Evolutionary conservation across 495 filamentous ascomycete species (phyloP).

Genomic region (Podospora didyma): DNA sequence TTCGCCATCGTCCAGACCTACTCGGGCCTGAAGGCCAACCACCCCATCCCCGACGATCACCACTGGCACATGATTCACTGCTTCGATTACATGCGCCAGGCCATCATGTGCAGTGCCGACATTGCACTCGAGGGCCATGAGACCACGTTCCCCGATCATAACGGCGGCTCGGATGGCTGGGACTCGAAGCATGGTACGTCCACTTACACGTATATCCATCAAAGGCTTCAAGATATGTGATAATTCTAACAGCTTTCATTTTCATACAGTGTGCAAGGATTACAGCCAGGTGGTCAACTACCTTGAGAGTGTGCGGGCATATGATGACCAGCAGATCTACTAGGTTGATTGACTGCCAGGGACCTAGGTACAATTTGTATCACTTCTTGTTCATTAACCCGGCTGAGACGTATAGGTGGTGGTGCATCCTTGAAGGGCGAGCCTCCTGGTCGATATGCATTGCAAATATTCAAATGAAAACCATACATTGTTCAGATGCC

Average conservation of each 20-base stretch:
- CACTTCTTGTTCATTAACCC: too few species aligned
- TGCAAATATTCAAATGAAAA: too few species aligned
- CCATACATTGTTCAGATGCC: too few species aligned
- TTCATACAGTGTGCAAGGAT: slow-evolving; percentile 37
- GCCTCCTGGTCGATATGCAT: too few species aligned
- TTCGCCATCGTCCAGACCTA: slow-evolving; percentile 44
- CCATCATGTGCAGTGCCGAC: slow-evolving; percentile 44
- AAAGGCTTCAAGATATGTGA: background rate
- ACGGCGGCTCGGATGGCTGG: slow-evolving; percentile 45
- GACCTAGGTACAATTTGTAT: too few species aligned
- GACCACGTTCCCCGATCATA: slow-evolving; percentile 44
- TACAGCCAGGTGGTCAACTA: slow-evolving; percentile 36
- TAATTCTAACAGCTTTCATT: background rate
- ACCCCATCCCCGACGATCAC: slow-evolving; percentile 40
- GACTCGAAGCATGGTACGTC: slow-evolving; percentile 42
- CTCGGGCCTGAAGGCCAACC: slow-evolving; percentile 35
- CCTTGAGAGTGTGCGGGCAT: slow-evolving; percentile 42
- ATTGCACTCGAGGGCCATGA: slow-evolving; percentile 40
- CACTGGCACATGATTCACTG: slow-evolving; percentile 51
- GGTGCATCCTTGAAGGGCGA: too few species aligned
- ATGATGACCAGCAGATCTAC: slow-evolving; percentile 44
- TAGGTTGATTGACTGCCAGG: too few species aligned
- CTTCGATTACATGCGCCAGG: slow-evolving; percentile 45
- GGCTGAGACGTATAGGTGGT: too few species aligned
- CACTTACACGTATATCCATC: background rate